Conservation (phyloP, 176 grass and related monocot genomes). For the Triticum timopheevii region DNA sequence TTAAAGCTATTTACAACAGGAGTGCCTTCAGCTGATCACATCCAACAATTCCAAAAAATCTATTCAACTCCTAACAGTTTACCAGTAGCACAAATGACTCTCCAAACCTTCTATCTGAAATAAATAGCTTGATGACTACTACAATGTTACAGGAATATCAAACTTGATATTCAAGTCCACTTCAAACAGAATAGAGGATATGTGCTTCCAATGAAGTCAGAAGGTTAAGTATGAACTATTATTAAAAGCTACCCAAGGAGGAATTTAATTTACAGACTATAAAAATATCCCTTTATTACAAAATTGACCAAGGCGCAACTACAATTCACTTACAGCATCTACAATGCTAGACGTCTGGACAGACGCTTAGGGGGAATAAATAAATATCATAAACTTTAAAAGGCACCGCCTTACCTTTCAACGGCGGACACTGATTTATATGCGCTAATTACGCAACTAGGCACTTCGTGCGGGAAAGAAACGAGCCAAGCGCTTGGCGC, state of each 20-base stretch:
- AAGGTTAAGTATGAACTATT: not conserved
- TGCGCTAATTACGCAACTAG: too few species aligned
- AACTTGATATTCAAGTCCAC: not conserved
- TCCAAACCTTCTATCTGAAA: not conserved
- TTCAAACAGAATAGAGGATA: not conserved
- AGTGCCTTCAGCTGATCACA: not conserved
- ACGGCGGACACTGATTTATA: too few species aligned
- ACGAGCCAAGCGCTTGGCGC: too few species aligned
- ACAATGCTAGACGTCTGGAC: too few species aligned
- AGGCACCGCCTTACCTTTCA: too few species aligned
- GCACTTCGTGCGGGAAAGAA: too few species aligned
- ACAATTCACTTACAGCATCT: not conserved
- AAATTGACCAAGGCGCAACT: not conserved
- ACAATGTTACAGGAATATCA: not conserved
- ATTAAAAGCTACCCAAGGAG: not conserved
- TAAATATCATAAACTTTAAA: too few species aligned
- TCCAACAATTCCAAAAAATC: not conserved
- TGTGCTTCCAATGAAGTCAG: not conserved
- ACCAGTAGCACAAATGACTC: not conserved
- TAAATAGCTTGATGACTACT: not conserved
- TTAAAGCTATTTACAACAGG: constrained; percentile 2
- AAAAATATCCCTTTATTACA: not conserved
- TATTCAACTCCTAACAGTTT: not conserved
- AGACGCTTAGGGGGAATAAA: too few species aligned
- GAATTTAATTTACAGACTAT: not conserved